Conservation (phyloP, 1,139 yeast species). For the Torulaspora globosa region DNA sequence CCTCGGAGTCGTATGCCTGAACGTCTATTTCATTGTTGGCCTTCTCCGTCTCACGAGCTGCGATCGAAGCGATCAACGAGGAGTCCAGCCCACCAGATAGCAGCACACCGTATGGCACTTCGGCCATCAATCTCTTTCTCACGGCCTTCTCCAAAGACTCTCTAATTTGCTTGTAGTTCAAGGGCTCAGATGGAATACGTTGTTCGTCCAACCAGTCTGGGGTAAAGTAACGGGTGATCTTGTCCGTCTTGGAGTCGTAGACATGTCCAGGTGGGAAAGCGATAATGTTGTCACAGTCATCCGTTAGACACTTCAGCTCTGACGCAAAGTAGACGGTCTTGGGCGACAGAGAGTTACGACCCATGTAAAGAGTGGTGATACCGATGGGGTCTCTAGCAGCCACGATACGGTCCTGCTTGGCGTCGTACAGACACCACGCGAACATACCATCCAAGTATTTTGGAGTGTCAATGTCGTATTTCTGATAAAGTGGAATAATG, state of each 20-base stretch:
- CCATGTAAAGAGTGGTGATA: constrained; percentile 93
- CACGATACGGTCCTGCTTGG: constrained; percentile 73
- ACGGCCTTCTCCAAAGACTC: constrained; percentile 87
- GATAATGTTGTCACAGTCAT: constrained; percentile 85
- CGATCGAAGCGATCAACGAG: constrained; percentile 91
- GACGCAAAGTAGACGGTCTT: constrained; percentile 84
- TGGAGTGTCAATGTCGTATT: constrained; percentile 87
- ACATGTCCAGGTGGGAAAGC: constrained; percentile 99
- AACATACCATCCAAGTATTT: constrained; percentile 96
- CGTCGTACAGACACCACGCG: constrained; percentile 89
- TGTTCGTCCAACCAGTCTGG: constrained; percentile 93
- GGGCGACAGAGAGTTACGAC: constrained; percentile 67
- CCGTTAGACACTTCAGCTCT: constrained; percentile 88
- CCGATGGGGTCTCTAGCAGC: constrained; percentile 99
- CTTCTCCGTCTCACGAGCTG: constrained; percentile 88
- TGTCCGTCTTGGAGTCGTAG: constrained; percentile 85
- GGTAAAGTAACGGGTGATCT: constrained; percentile 77
- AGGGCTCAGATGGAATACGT: constrained; percentile 67
- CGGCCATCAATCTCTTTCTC: constrained; percentile 98
- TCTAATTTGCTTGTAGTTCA: constrained; percentile 68
- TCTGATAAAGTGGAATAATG: constrained; percentile 84
- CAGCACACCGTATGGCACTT: constrained; percentile 96
- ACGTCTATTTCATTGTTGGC: constrained; percentile 51
- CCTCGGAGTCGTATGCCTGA: constrained; percentile 42
- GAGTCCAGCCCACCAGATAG: constrained; percentile 97